Base-by-base conservation (phyloP, 2,329 filamentous ascomycete species). In the Venturia carpophila region DNA sequence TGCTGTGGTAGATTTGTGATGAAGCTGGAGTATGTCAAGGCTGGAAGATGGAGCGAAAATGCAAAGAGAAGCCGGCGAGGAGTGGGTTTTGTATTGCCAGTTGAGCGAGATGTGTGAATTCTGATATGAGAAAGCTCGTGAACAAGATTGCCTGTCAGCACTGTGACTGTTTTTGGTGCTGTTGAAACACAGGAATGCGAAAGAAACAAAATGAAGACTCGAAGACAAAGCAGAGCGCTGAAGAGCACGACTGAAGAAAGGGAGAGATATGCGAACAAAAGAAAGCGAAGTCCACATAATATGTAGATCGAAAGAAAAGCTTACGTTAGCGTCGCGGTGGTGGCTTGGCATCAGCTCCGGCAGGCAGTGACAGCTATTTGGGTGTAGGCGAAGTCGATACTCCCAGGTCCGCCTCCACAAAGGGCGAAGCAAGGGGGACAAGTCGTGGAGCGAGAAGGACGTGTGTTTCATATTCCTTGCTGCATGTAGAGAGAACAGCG, bases 261-360 rank as follows among this genome's bases (percentile, higher is more conserved):
- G 19, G 30, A 58, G 27, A 37, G 19, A 19, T 11, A 30, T 17
- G 24, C 30, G 27, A 55, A 34, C n/a, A 17, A 21, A 6, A 24
- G 24, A 19, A 24, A 47, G 45, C 45, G 45, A n/a, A 24, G 45
- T 21, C 45, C 15, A 58, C 19, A 37, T 34, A 19, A 19, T 56
- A 34, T 56, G 52, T 56, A 56, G 27, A 19, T 56, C 3, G 27
- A 30, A 13, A 15, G 49, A 21, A 34, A 13, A 55, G 24, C 24
- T 55, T 56, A 19, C 3, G 27, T 37, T 37, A 58, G 52, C 30
- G 4, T 5, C 17, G 49, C 5, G 30, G 52, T 58, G 52, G 30
- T 58, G 52, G 52, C 52, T 58, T 30, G 52, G 52, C 15, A 37
- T 58, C 52, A 37, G 52, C 52, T 56, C 27, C 17, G 30, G 13